Evolutionary conservation across 306 rosid species (phyloP).

Genomic region (Corylus heterophylla): DNA sequence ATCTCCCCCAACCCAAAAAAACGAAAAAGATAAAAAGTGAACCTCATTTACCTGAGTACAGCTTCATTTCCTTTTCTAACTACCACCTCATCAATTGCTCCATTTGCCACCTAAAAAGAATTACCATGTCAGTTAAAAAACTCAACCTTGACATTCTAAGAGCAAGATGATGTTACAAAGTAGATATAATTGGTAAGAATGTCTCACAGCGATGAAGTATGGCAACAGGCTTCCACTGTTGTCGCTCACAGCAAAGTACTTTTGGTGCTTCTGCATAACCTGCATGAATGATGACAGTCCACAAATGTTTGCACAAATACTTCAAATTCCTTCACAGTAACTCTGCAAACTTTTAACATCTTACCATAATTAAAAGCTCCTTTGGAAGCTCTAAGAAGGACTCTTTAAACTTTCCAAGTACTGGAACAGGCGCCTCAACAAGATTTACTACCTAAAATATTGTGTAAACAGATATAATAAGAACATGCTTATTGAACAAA

Average conservation of each 20-base stretch:
- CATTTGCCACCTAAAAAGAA: conserved; percentile 78
- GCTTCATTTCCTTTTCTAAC: conserved; percentile 97
- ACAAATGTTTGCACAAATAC: conserved; percentile 16
- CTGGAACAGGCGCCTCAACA: conserved; percentile 90
- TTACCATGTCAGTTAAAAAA: background rate
- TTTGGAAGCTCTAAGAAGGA: conserved; percentile 91
- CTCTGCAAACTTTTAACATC: conserved; percentile 22
- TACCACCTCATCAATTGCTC: conserved; percentile 62
- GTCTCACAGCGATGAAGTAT: conserved; percentile 85
- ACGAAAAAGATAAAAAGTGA: background rate
- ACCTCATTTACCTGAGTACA: conserved; percentile 66
- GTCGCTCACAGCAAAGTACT: conserved; percentile 74
- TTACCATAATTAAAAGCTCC: conserved; percentile 90
- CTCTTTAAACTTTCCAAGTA: conserved; percentile 80
- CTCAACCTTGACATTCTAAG: conserved; percentile 8
- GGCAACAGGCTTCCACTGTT: conserved; percentile 67
- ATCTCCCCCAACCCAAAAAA: too few species aligned
- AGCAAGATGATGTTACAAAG: conserved; percentile 13
- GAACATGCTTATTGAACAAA: conserved; percentile 18
- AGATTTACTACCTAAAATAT: conserved; percentile 80
- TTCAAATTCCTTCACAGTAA: conserved; percentile 9
- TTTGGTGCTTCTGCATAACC: conserved; percentile 99
- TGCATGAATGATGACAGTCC: conserved; percentile 36
- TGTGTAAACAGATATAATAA: conserved; percentile 18
- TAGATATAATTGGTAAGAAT: conserved; percentile 19